Evolutionary conservation across 1,284 basidiomycete species (phyloP), one percentile per base, ranked within the genome.

Genomic region (Rhodotorula sp.): DNA sequence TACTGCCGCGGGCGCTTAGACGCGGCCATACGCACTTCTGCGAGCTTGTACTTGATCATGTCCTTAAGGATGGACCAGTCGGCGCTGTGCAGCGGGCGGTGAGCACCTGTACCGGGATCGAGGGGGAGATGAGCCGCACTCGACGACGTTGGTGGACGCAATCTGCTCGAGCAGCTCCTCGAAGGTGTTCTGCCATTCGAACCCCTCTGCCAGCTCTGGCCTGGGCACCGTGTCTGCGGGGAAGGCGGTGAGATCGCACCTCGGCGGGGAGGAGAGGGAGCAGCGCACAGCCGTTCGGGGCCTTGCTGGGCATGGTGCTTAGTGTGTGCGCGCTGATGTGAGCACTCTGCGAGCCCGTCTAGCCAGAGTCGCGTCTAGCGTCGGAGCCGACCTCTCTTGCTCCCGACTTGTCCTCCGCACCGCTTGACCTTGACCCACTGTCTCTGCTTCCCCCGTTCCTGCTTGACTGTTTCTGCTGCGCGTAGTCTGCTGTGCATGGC

Each of bases 11-110:
- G 3, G 9, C 25, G 10, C 5, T 25, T 19, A 34, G 8, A 13
- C 7, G 46, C 25, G 10, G 65, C 64, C 76, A 70, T 51, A 72
- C 81, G 44, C 73, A 90, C 90, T 83, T 90, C 82, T 77, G 84
- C 81, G 12, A 92, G 83, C 79, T 88, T 90, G 79, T 85, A 81
- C 79, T 91, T 91, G 79, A 92, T 86, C 67, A 88, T 86, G 76
- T 90, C 85, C 57, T 89, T 86, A 39, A 94, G 84, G 39, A 85
- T 83, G 22, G 85, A 80, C 92, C 92, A 95, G 80, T 91, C 89
- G 76, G 85, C 84, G 78, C 91, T 92, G 82, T n/a, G 36, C 62
- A 50, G 66, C 71, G 72, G 48, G 77, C 65, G 59, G 46, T 37
- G 13, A 53, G 48, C 44, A 9, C 32, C 25, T 36, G 50, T 51